phyloP scores from a whole-genome alignment of 352 stramenopile species.

The Globisporangium uncinulatum region DNA sequence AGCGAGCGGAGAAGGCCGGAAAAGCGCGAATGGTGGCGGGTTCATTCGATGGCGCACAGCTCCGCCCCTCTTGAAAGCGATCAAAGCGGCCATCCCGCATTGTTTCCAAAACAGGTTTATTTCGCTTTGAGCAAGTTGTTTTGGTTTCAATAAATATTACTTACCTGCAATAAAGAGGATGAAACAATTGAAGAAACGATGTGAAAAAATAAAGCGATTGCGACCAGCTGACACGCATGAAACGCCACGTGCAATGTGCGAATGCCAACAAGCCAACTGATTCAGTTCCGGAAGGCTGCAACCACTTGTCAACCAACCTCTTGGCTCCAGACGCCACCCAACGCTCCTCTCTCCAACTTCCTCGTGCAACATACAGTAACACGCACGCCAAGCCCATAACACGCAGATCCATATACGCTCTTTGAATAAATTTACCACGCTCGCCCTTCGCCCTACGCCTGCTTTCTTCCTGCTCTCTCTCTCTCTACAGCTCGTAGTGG shows the following conservation, averaged over 20 bases:
- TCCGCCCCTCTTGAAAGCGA: too few species aligned
- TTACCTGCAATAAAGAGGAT: too few species aligned
- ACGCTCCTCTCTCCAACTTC: background rate
- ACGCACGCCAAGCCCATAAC: background rate
- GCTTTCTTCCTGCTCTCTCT: background rate
- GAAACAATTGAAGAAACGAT: background rate
- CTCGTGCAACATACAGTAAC: background rate
- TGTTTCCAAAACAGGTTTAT: too few species aligned
- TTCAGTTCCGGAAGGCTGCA: too few species aligned
- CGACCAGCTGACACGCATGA: background rate
- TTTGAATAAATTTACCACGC: conserved; percentile 18
- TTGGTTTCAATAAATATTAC: too few species aligned
- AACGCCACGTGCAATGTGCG: too few species aligned
- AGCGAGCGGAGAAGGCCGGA: background rate
- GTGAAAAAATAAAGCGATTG: background rate
- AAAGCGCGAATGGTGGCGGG: background rate
- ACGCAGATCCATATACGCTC: background rate
- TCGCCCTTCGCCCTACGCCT: background rate
- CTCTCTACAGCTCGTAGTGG: conserved; percentile 9
- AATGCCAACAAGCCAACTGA: background rate
- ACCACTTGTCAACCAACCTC: too few species aligned
- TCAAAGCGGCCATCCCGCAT: too few species aligned
- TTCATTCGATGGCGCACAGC: too few species aligned
- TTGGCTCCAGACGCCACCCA: too few species aligned
- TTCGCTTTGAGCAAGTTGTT: too few species aligned